phyloP scores from a whole-genome alignment of 1,139 yeast species.

The Yarrowia galli region DNA sequence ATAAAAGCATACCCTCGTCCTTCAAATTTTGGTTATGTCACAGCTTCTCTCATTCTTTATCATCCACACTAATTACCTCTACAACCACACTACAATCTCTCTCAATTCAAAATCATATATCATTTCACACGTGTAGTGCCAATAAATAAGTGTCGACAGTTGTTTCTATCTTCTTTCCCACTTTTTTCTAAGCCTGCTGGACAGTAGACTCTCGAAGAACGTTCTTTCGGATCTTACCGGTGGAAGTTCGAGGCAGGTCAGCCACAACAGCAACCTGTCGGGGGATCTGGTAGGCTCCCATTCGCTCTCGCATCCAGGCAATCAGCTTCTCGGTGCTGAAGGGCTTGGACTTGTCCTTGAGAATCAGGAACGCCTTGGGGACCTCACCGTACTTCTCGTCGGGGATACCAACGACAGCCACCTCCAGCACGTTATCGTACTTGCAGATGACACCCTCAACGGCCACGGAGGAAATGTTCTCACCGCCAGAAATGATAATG shows the following conservation, averaged over 20 bases:
- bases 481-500: constrained; percentile 83
- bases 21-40: too few relatives aligned
- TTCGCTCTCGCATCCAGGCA: constrained; percentile 45
- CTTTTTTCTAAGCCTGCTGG: constrained; percentile 6
- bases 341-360: constrained; percentile 42
- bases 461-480: constrained; percentile 79
- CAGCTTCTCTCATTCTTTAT: too few relatives aligned
- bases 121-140: constrained; percentile 5
- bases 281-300: constrained; percentile 53
- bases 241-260: constrained; percentile 52
- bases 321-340: constrained; percentile 44
- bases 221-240: constrained; percentile 51
- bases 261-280: constrained; percentile 47
- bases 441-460: constrained; percentile 70
- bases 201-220: constrained; percentile 43
- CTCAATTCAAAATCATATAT: not conserved
- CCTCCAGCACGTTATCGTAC: constrained; percentile 50
- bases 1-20: too few relatives aligned
- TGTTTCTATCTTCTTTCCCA: too few relatives aligned
- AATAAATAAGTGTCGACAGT: constrained; percentile 27
- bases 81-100: too few relatives aligned
- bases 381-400: constrained; percentile 52
- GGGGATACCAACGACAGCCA: constrained; percentile 53
- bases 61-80: too few relatives aligned
- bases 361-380: constrained; percentile 51